A percentile compares a stretch with the other conserved stretches of the same genome.
phyloP scores from a whole-genome alignment of 345 rosid genomes.

The Raphanus sativus region DNA sequence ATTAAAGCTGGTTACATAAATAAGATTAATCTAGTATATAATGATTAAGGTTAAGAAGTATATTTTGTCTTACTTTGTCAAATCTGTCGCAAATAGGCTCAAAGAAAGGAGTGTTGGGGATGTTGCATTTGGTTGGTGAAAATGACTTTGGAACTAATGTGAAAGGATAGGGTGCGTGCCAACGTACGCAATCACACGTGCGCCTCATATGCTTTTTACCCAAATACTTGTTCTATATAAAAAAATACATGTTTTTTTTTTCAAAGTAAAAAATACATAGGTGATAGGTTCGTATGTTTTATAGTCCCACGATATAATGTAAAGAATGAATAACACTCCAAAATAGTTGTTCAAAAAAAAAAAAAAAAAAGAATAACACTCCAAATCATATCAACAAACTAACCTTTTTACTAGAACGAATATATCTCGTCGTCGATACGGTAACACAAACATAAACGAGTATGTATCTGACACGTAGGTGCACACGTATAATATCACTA shows the following conservation, averaged over 20 bases:
- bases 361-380: not conserved
- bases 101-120: slow-evolving; percentile 19
- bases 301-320: not conserved
- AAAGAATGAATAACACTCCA: not conserved
- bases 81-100: slow-evolving; percentile 18
- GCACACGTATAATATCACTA: not conserved
- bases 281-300: not conserved
- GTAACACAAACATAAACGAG: not conserved
- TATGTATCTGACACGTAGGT: not conserved
- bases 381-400: not conserved
- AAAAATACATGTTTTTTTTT: not conserved
- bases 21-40: slow-evolving; percentile 5
- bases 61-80: slow-evolving; percentile 20
- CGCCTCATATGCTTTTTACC: slow-evolving; percentile 14
- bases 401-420: not conserved
- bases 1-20: not conserved
- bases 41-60: slow-evolving; percentile 26
- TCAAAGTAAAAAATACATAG: not conserved
- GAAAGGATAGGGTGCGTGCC: slow-evolving; percentile 38
- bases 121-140: slow-evolving; percentile 40
- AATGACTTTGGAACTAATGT: slow-evolving; percentile 41
- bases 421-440: not conserved
- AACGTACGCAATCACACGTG: slow-evolving; percentile 38
- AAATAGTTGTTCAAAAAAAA: no score
- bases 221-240: slow-evolving; percentile 14